Percentiles rank a stretch among this genome's conserved stretches.
Conservation (phyloP, 225 moss, liverwort and hornwort species). For the Physcomitrium patens region DNA sequence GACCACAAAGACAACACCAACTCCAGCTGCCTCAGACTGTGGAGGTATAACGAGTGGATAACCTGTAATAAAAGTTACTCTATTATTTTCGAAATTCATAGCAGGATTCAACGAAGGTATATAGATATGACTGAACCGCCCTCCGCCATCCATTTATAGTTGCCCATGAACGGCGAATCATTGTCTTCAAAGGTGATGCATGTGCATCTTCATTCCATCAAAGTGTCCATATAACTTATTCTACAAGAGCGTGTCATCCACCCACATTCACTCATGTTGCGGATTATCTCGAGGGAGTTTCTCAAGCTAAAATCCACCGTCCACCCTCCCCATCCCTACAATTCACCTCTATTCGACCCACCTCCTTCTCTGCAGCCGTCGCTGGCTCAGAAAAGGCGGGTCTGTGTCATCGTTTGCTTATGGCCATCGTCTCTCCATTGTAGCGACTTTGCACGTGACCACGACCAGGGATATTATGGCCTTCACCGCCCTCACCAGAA, state of each 20-base stretch:
- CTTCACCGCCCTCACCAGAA: constrained; percentile 56
- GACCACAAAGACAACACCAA: too few relatives aligned
- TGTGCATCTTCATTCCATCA: constrained; percentile 28
- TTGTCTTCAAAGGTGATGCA: constrained; percentile 10
- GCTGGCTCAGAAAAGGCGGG: constrained; percentile 19
- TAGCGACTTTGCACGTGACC: constrained; percentile 41
- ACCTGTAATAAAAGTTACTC: too few relatives aligned
- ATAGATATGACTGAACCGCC: constrained; percentile 1
- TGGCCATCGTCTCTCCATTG: constrained; percentile 77
- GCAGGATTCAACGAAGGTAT: too few relatives aligned
- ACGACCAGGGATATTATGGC: not conserved
- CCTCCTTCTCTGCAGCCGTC: constrained; percentile 23
- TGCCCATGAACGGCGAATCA: constrained; percentile 5
- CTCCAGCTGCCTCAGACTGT: too few relatives aligned
- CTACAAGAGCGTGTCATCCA: constrained; percentile 47
- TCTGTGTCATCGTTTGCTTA: constrained; percentile 67
- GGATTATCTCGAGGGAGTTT: constrained; percentile 24
- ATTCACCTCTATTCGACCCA: constrained; percentile 21
- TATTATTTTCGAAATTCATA: too few relatives aligned
- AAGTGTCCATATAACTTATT: constrained; percentile 43
- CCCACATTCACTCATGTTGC: constrained; percentile 2
- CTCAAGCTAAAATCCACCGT: constrained; percentile 19
- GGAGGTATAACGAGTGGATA: too few relatives aligned
- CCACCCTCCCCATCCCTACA: constrained; percentile 10
- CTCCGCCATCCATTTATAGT: constrained; percentile 32